phyloP scores from a whole-genome alignment of 129 eudicot species.

The Centaurea solstitialis region DNA sequence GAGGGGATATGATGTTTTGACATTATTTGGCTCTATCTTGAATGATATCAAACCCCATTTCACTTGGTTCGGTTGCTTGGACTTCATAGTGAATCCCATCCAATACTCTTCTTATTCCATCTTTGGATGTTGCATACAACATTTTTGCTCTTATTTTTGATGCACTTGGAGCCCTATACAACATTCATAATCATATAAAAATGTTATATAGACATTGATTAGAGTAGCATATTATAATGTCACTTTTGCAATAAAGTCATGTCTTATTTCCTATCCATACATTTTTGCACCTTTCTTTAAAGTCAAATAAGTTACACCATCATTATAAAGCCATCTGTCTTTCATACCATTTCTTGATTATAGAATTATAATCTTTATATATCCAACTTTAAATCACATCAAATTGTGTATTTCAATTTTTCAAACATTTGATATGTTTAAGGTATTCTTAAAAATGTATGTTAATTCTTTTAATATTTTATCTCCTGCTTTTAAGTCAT shows the following conservation, averaged over 20 bases:
- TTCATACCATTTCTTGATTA: not conserved
- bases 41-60: conserved; percentile 86
- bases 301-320: conserved; percentile 4
- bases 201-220: not conserved
- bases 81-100: conserved; percentile 86
- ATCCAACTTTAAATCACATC: no score
- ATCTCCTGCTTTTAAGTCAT: not conserved
- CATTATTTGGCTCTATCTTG: conserved; percentile 63
- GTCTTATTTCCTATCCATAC: conserved; percentile 17
- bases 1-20: conserved; percentile 19
- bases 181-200: not conserved
- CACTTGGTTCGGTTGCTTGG: conserved; percentile 88
- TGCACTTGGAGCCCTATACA: conserved; percentile 71
- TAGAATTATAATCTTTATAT: not conserved
- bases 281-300: conserved; percentile 4
- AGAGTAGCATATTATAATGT: not conserved
- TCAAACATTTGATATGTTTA: not conserved
- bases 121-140: conserved; percentile 84
- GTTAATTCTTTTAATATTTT: no score
- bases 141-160: conserved; percentile 83
- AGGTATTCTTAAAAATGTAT: not conserved
- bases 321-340: conserved; percentile 3
- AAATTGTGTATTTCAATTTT: not conserved
- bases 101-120: conserved; percentile 77
- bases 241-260: conserved; percentile 10